phyloP scores from a whole-genome alignment of 2,329 filamentous ascomycete genomes.

The Trematosphaeria pertusa region DNA sequence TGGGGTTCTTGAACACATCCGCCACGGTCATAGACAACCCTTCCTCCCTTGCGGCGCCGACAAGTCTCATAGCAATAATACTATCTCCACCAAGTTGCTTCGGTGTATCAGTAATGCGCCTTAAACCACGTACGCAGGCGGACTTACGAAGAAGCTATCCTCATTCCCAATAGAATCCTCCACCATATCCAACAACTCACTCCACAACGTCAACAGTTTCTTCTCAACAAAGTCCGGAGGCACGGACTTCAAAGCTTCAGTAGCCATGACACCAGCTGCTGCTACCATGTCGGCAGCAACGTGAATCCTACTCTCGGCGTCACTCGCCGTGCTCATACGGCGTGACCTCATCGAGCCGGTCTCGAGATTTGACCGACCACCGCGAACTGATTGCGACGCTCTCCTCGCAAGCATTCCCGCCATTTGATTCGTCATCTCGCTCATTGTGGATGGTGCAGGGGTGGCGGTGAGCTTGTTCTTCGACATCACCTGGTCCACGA shows the following conservation, averaged over 20 bases:
- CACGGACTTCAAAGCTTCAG: conserved; percentile 33
- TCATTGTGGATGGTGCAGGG: conserved; percentile 28
- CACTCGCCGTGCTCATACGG: conserved; percentile 37
- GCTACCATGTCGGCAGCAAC: conserved; percentile 44
- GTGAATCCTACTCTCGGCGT: conserved; percentile 37
- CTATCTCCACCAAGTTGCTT: conserved; percentile 41
- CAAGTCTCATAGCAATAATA: conserved; percentile 44
- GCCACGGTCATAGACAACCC: conserved; percentile 44
- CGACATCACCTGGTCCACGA: conserved; percentile 38
- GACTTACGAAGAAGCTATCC: conserved; percentile 41
- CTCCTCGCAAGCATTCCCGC: conserved; percentile 33
- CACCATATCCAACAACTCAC: conserved; percentile 41
- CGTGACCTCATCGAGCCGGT: conserved; percentile 30
- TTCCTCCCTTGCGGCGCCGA: conserved; percentile 41
- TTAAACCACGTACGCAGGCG: neutral
- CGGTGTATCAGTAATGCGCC: conserved; percentile 7
- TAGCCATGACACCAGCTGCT: conserved; percentile 37
- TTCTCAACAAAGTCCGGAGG: conserved; percentile 43
- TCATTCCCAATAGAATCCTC: conserved; percentile 42
- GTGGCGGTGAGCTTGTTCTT: conserved; percentile 32
- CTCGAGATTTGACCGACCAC: conserved; percentile 32
- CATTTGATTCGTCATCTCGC: conserved; percentile 40
- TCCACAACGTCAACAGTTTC: conserved; percentile 41
- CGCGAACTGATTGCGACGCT: conserved; percentile 33
- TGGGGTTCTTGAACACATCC: conserved; percentile 44